Percentiles rank a stretch among this genome's conserved stretches.
Conservation (phyloP, 1,284 basidiomycete genomes). For the Paramarasmius palmivorus region DNA sequence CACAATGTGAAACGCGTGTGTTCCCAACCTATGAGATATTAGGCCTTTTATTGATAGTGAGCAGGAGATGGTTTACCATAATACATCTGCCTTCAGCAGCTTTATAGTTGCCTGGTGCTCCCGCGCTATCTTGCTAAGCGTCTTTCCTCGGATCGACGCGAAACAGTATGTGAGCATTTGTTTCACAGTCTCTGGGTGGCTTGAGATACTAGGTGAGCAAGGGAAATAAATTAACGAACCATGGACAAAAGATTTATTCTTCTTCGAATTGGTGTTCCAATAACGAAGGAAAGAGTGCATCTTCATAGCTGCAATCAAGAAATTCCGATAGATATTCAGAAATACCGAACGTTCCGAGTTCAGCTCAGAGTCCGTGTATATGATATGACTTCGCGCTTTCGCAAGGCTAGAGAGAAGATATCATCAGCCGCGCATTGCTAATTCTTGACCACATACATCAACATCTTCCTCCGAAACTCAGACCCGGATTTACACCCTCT, state of each 20-base stretch:
- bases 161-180: slow-evolving; percentile 61
- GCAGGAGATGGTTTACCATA: slow-evolving; percentile 55
- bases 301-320: slow-evolving; percentile 86
- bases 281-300: slow-evolving; percentile 80
- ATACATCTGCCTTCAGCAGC: slow-evolving; percentile 52
- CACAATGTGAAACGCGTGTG: slow-evolving; percentile 72
- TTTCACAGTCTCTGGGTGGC: slow-evolving; percentile 50
- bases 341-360: slow-evolving; percentile 69
- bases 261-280: slow-evolving; percentile 49
- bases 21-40: slow-evolving; percentile 66
- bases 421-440: not conserved
- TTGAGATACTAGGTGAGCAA: no score
- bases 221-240: no score
- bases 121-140: slow-evolving; percentile 43
- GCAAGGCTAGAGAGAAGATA: slow-evolving; percentile 49
- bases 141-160: slow-evolving; percentile 50
- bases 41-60: not conserved
- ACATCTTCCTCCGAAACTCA: slow-evolving; percentile 66
- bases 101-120: slow-evolving; percentile 36
- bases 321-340: slow-evolving; percentile 85
- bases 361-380: slow-evolving; percentile 77
- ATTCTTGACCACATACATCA: slow-evolving; percentile 51
- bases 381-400: slow-evolving; percentile 68
- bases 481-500: slow-evolving; percentile 57
- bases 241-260: slow-evolving; percentile 50